Evolutionary conservation across 2,329 filamentous ascomycete species (phyloP).

Genomic region (Escovopsis weberi): DNA sequence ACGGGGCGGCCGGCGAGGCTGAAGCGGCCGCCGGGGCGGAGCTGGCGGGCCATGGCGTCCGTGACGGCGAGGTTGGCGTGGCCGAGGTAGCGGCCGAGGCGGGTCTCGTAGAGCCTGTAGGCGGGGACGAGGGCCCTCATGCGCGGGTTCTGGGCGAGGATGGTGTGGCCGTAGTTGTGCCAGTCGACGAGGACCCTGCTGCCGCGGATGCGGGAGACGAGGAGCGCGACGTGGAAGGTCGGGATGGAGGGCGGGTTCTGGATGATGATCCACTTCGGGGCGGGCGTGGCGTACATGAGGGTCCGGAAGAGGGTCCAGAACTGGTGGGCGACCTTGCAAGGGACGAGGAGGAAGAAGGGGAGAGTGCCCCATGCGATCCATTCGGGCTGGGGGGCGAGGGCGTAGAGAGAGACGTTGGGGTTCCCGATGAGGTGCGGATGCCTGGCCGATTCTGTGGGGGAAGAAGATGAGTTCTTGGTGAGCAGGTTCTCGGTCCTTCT

Average conservation of each 20-base stretch:
- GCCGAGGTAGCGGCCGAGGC: constrained; percentile 52
- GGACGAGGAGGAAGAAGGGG: constrained; percentile 64
- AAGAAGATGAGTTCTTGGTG: no score
- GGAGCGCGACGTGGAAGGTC: constrained; percentile 60
- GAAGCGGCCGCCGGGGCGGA: constrained; percentile 47
- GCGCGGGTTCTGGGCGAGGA: constrained; percentile 52
- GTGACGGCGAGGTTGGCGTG: constrained; percentile 77
- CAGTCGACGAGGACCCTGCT: constrained; percentile 84
- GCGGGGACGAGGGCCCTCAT: constrained; percentile 62
- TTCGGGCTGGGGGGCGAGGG: constrained; percentile 53
- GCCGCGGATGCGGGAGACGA: constrained; percentile 62
- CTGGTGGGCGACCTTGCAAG: constrained; percentile 79
- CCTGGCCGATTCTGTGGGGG: constrained; percentile 52
- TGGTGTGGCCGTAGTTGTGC: constrained; percentile 98
- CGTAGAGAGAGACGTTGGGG: constrained; percentile 53
- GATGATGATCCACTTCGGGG: constrained; percentile 73
- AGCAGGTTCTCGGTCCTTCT: neutral
- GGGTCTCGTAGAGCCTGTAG: constrained; percentile 63
- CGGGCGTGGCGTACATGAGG: constrained; percentile 59
- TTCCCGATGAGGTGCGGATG: constrained; percentile 63
- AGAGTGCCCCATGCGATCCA: constrained; percentile 53
- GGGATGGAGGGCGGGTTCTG: constrained; percentile 95
- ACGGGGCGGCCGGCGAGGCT: constrained; percentile 44
- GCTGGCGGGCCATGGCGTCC: constrained; percentile 66
- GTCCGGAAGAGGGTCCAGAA: constrained; percentile 54